Evolutionary conservation across 2,329 filamentous ascomycete species (phyloP), one percentile per base, ranked within the genome.

Genomic region (Colletotrichum cordylinicola): DNA sequence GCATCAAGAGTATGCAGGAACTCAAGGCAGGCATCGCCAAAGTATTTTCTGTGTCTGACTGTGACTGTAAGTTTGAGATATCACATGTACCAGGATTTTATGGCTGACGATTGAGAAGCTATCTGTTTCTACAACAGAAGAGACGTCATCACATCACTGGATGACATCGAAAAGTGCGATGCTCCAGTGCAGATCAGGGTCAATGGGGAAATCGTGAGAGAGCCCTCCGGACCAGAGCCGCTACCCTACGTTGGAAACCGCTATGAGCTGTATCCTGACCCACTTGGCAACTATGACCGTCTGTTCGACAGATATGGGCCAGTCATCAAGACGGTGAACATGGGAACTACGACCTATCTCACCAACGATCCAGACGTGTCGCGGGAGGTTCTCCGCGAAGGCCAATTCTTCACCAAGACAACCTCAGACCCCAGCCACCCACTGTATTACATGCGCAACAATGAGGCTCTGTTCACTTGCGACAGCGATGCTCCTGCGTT

Each of bases 291-390:
- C 58, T 74, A 74, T 31, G 71, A 74, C 15, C 56, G 71, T 6
- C 66, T 70, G 4, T 70, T 74, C 33, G 58, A 35, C 4, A 43
- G 66, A 8, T 70, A 70, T 12, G 71, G 66, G 1, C 39, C 66
- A 3, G 71, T 74, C 8, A 48, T 74, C n/a, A 74, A 74, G 6
- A 74, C 71, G 8, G 48, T 65, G 3, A 74, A 74, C 3, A 71
- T 74, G 67, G 67, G 60, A 7, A 71, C 67, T 2, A 70, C 67
- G 1, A 71, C 31, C 8, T 71, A 71, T 27, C 48, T 71, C 10
- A 74, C 72, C 27, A 74, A 74, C 3, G 60, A 74, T 21, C 72
- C 72, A 6, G 60, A 71, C 13, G 67, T 74, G 4, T 66, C 72
- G 6, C 67, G 67, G 3, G 60, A 74, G 4, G 67, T 74, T 15